Percentiles rank a stretch among this genome's conserved stretches.
Conservation (phyloP, 1,284 basidiomycete species). For the Ganoderma resinaceum region DNA sequence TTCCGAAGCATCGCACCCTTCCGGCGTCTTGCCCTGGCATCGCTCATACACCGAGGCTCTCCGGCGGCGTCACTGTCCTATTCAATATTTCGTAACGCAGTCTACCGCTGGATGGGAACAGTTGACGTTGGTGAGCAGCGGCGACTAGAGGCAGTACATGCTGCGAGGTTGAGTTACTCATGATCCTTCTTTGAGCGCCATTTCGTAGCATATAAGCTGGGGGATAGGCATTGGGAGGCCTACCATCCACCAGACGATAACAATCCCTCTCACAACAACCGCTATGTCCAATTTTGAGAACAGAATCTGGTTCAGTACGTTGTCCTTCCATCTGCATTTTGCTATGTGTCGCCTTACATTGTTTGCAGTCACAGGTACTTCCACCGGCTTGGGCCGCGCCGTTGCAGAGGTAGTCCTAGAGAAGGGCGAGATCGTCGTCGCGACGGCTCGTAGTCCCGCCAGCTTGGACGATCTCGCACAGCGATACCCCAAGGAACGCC, state of each 20-base stretch:
- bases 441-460: slow-evolving; percentile 40
- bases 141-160: background rate
- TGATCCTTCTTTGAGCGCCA: background rate
- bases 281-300: background rate
- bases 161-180: background rate
- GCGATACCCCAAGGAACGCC: slow-evolving; percentile 29
- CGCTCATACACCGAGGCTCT: background rate
- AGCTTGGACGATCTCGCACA: slow-evolving; percentile 34
- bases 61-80: background rate
- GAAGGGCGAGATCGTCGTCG: slow-evolving; percentile 41
- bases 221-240: background rate
- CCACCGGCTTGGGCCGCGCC: slow-evolving; percentile 41
- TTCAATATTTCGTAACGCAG: background rate
- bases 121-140: background rate
- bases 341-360: background rate
- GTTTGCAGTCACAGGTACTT: slow-evolving; percentile 40
- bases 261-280: background rate
- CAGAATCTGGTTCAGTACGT: slow-evolving; percentile 30
- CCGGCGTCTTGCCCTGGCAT: background rate
- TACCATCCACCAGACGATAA: background rate
- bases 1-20: background rate
- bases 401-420: slow-evolving; percentile 36
- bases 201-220: background rate
- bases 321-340: background rate
- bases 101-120: background rate